These are phyloP conservation scores for Tricholoma terreum DNA, from an alignment of 768 basidiomycete genomes.

Conservation along the genomic window DNA sequence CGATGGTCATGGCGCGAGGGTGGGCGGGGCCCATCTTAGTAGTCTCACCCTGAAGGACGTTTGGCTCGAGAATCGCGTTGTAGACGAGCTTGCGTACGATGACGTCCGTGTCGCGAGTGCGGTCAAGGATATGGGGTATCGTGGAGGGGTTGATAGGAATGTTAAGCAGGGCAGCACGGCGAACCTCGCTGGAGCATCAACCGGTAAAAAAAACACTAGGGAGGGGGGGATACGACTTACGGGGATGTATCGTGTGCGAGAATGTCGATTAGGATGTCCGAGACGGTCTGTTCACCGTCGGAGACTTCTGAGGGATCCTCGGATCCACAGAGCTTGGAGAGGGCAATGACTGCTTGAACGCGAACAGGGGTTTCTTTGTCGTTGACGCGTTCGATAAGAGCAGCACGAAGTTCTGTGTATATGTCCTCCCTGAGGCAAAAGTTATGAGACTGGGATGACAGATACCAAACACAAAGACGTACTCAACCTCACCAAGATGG, in stretches of 20 bases:
- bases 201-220: background rate
- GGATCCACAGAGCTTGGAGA: conserved; percentile 71
- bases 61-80: conserved; percentile 49
- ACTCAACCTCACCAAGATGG: conserved; percentile 86
- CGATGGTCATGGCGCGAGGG: conserved; percentile 60
- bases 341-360: conserved; percentile 73
- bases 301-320: conserved; percentile 59
- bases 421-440: conserved; percentile 61
- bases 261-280: conserved; percentile 63
- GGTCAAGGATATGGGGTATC: conserved; percentile 63
- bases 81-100: conserved; percentile 75
- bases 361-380: conserved; percentile 82
- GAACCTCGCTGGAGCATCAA: conserved; percentile 66
- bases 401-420: conserved; percentile 56
- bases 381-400: conserved; percentile 65
- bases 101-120: conserved; percentile 78
- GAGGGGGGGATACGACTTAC: conserved; percentile 41
- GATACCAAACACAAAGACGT: conserved; percentile 25
- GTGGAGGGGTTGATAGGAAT: conserved; percentile 56
- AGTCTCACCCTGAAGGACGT: conserved; percentile 22
- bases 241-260: conserved; percentile 71
- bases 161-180: conserved; percentile 72
- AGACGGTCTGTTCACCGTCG: conserved; percentile 48
- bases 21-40: conserved; percentile 53
- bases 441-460: background rate